Evolutionary conservation across 305 asterid genomes (phyloP).

Genomic region (Fraxinus sp.): DNA sequence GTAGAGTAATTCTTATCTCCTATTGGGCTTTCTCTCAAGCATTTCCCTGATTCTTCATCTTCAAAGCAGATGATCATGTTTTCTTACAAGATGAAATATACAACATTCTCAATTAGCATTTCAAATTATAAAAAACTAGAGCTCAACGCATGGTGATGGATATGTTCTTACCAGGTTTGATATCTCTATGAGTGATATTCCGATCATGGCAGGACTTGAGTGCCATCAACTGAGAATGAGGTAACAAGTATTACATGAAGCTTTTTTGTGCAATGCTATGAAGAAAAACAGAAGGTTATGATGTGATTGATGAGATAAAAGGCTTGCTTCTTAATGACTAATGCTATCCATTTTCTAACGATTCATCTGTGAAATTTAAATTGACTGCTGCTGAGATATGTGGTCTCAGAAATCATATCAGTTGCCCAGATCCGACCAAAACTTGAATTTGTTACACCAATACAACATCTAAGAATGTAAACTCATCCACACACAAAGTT

Average conservation of each 20-base stretch:
- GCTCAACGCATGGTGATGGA: constrained; percentile 14
- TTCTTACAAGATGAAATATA: constrained; percentile 49
- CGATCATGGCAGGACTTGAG: constrained; percentile 93
- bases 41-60: constrained; percentile 73
- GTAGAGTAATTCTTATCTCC: constrained; percentile 60
- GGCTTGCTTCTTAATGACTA: not conserved
- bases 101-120: constrained; percentile 28
- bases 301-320: not conserved
- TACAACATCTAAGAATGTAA: constrained; percentile 18
- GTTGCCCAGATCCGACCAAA: not conserved
- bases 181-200: constrained; percentile 94
- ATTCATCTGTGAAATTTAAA: not conserved
- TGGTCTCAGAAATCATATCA: not conserved
- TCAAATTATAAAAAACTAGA: constrained; percentile 13
- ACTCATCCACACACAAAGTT: not conserved
- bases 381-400: not conserved
- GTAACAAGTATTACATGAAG: constrained; percentile 29
- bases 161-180: constrained; percentile 80
- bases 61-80: constrained; percentile 96
- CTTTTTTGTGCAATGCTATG: constrained; percentile 14
- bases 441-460: not conserved
- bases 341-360: not conserved
- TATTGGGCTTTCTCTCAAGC: constrained; percentile 68
- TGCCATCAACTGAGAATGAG: constrained; percentile 68
- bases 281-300: not conserved